These are phyloP conservation scores for Prunella vulgaris DNA, from an alignment of 257 asterid genomes.

Conservation along the genomic window DNA sequence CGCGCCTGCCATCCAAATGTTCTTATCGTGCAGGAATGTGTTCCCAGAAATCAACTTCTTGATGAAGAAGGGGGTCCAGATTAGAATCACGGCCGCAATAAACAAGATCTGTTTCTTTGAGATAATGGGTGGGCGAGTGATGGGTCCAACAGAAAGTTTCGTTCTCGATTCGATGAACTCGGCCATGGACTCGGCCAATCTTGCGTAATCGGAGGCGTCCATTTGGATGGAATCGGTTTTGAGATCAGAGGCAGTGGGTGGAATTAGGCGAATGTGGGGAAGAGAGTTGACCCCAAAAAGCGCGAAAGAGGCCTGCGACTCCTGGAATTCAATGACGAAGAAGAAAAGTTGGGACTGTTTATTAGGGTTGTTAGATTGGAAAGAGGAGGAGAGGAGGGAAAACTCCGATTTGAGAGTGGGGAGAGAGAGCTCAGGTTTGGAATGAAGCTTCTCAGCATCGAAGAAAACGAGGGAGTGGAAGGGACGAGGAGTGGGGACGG, in stretches of 20 bases:
- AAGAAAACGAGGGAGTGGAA: slow-evolving; percentile 76
- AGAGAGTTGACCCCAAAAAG: slow-evolving; percentile 62
- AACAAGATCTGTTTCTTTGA: slow-evolving; percentile 56
- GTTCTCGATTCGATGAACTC: slow-evolving; percentile 60
- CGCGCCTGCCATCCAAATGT: slow-evolving; percentile 80
- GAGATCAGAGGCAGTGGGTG: slow-evolving; percentile 48
- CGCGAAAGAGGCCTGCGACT: slow-evolving; percentile 60
- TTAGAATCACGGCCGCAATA: slow-evolving; percentile 33
- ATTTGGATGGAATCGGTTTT: slow-evolving; percentile 56
- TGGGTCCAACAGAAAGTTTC: slow-evolving; percentile 45
- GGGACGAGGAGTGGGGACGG: slow-evolving; percentile 70
- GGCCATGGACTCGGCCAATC: slow-evolving; percentile 82
- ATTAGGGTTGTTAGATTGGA: slow-evolving; percentile 50
- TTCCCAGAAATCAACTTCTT: slow-evolving; percentile 56
- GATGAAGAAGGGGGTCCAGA: slow-evolving; percentile 55
- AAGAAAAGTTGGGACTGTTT: slow-evolving; percentile 45
- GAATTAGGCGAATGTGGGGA: slow-evolving; percentile 76
- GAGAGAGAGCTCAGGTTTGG: slow-evolving; percentile 76
- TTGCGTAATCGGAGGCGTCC: slow-evolving; percentile 64
- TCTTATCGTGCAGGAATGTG: slow-evolving; percentile 60
- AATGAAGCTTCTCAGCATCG: slow-evolving; percentile 80
- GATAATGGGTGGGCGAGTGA: slow-evolving; percentile 55
- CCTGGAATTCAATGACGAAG: slow-evolving; percentile 60
- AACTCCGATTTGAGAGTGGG: slow-evolving; percentile 73
- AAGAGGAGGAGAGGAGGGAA: slow-evolving; percentile 65